Base-by-base conservation (phyloP, 805 yeast genomes). In the Candida vaughaniae region DNA sequence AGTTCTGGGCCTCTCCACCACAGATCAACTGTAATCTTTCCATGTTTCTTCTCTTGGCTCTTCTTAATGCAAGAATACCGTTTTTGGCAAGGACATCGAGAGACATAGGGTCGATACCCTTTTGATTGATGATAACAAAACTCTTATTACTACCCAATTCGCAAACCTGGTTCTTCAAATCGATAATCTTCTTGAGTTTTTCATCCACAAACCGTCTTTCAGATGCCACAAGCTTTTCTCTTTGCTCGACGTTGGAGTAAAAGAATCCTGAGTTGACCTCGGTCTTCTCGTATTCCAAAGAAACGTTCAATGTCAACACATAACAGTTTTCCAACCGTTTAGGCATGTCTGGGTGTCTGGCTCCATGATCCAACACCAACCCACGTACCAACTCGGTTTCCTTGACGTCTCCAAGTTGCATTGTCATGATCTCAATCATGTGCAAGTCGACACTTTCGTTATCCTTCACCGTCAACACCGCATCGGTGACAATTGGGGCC, bases 301-400 rank as follows among this genome's bases (percentile, higher is more conserved):
- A 86, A 30, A 93, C 99, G 60, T 93, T 93, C 52, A 93, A 75
- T 36, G 87, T 93, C 56, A 93, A 73, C 22, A 93, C 80, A 53
- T 78, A 71, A 2, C 96, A 96, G 60, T 93, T 87, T 46, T 78
- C 76, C 14, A 93, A 82, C 38, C 80, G 67, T 48, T 81, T 85
- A 41, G 99, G 99, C 99, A 93, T 93, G 64, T 93, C 99, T 31
- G 99, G 99, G 71, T 93, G 99, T 60, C 99, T 80, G 12, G 96
- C 97, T 49, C 99, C 99, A 60, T 93, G 99, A 61, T 93, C 99
- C 47, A 93, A 73, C 25, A 93, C 99, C 49, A 93, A 75, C 31
- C 99, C 99, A 51, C 77, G 80, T 47, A 93, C 72, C 42, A 93
- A 78, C 53, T 75, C 73, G 14, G 98, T 90, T 38, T 90, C 93